Evolutionary conservation across 495 filamentous ascomycete genomes (phyloP), one percentile per base, ranked within the genome.

Genomic region (Neurospora hispaniola): DNA sequence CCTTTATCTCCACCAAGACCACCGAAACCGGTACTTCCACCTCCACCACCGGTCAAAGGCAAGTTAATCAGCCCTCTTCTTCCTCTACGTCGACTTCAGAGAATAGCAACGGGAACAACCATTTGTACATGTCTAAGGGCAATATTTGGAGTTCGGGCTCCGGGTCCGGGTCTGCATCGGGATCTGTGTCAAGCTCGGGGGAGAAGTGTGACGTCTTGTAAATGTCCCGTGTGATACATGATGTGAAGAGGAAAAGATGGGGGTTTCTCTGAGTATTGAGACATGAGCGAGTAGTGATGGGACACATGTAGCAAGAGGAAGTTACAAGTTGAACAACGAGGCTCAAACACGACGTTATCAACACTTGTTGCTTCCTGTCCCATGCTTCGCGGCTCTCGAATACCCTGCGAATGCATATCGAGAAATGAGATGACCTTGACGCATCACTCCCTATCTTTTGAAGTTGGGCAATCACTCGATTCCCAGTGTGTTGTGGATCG

Each of bases 261-360:
- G 5, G n/a, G 8, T 20, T 3, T 16, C 9, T 20, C 0, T 1
- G 18, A 46, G n/a, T 0, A 0, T 0, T 20, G 4, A 2, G 4
- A 1, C n/a, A n/a, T 20, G n/a, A 23, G 5, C 4, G n/a, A 48
- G 20, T 23, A 10, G 0, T n/a, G 12, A 23, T 5, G 4, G 12
- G 4, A 6, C 23, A 31, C 0, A 1, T 3, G 23, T 35, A 31
- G 7, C 10, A 23, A 27, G 20, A 6, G 0, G 11, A 27, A 59
- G 48, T 6, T 4, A 12, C 0, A 7, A 3, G 12, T 62, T 8
- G 54, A 31, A 3, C 5, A 31, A 31, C 8, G 0, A 8, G 1
- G 1, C 12, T 7, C 23, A 31, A 0, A 31, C 0, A 5, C 12
- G 54, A 2, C 31, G 23, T 1, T 16, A 6, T 59, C 2, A 31